These are phyloP conservation scores for Lentinula sp. DNA, from an alignment of 768 basidiomycete species.

Conservation along the genomic window DNA sequence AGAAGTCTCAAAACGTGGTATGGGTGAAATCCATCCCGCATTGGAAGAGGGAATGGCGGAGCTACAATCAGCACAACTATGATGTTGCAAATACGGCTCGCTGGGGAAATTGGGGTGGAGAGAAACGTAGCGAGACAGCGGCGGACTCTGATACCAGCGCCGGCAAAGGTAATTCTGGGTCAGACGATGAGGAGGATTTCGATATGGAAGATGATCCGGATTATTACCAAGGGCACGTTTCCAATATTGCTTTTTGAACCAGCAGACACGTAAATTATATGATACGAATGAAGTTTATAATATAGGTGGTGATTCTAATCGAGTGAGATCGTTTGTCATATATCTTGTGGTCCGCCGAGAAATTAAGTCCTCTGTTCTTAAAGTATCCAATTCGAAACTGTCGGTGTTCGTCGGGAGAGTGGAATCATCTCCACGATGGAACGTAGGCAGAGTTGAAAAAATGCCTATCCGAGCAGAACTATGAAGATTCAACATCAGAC, in stretches of 20 bases:
- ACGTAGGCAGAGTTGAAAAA: constrained; percentile 7
- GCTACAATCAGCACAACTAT: too few species aligned
- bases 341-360: not conserved
- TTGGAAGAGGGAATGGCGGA: not conserved
- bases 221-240: too few species aligned
- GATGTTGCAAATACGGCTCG: too few species aligned
- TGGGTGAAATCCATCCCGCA: not conserved
- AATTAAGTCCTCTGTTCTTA: constrained; percentile 11
- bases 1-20: not conserved
- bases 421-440: not conserved
- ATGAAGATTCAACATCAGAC: constrained; percentile 52
- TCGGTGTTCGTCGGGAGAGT: not conserved
- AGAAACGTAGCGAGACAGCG: too few species aligned
- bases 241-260: too few species aligned
- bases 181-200: not conserved
- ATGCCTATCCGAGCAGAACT: constrained; percentile 30
- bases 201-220: too few species aligned
- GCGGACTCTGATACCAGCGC: too few species aligned
- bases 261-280: too few species aligned
- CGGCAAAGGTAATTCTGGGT: not conserved
- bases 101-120: too few species aligned
- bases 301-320: not conserved
- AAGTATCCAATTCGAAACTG: constrained; percentile 21
- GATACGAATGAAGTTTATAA: not conserved
- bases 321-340: not conserved